Evolutionary conservation across 345 rosid species (phyloP).

Genomic region (Moringa oleifera): DNA sequence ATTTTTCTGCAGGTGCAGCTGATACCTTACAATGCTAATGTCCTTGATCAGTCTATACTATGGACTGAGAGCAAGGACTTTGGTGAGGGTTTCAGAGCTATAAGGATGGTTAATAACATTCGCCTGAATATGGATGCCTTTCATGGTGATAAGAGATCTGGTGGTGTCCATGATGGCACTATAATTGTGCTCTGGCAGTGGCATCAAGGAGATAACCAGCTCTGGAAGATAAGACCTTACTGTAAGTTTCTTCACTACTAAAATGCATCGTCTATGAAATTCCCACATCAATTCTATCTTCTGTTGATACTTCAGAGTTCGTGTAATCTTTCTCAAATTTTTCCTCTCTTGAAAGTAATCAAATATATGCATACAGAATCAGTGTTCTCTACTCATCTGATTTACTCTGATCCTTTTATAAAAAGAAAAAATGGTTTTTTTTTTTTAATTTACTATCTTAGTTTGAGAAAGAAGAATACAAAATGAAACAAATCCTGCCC

Average conservation of each 20-base stretch:
- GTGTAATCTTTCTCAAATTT: no score
- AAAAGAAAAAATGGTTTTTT: no score
- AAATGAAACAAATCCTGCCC: no score
- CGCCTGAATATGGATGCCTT: conserved; percentile 71
- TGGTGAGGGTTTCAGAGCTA: conserved; percentile 24
- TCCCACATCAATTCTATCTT: no score
- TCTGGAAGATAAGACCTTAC: conserved; percentile 66
- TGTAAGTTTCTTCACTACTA: conserved; percentile 41
- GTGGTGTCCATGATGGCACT: conserved; percentile 76
- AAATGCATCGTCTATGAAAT: no score
- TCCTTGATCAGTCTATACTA: conserved; percentile 55
- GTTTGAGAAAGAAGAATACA: no score
- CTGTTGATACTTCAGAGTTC: no score
- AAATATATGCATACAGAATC: no score
- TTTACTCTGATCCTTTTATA: no score
- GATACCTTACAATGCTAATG: conserved; percentile 48
- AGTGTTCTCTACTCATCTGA: no score
- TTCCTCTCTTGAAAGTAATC: no score
- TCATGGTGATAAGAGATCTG: conserved; percentile 64
- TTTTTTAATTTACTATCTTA: no score
- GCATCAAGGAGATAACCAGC: conserved; percentile 84
- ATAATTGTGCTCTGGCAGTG: conserved; percentile 71
- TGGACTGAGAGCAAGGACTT: conserved; percentile 64
- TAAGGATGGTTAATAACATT: conserved; percentile 73
- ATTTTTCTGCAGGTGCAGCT: conserved; percentile 55